Evolutionary conservation across 2,329 filamentous ascomycete genomes (phyloP).

Genomic region (Xylaria sp.): DNA sequence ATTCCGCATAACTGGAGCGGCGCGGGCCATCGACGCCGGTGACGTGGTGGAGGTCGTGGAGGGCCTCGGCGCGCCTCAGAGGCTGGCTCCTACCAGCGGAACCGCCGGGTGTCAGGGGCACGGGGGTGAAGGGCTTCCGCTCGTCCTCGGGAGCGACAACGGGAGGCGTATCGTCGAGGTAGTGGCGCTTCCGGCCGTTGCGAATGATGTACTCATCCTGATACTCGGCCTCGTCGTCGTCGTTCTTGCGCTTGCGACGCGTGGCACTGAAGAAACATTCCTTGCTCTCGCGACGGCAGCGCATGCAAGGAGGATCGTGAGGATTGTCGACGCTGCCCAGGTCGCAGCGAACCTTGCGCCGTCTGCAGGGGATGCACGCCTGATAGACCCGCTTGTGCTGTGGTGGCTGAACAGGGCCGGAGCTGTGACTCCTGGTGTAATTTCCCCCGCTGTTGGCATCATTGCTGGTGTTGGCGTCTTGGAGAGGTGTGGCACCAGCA

Average conservation of each 20-base stretch:
- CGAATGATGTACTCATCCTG: constrained; percentile 76
- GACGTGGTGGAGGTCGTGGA: constrained; percentile 50
- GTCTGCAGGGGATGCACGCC: constrained; percentile 71
- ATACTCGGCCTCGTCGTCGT: constrained; percentile 67
- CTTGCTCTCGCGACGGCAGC: constrained; percentile 94
- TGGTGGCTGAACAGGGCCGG: constrained; percentile 37
- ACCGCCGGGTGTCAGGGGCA: constrained; percentile 73
- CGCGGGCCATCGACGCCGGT: constrained; percentile 47
- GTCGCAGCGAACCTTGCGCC: constrained; percentile 71
- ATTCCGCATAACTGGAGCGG: constrained; percentile 47
- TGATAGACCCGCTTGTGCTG: constrained; percentile 73
- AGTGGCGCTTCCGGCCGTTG: constrained; percentile 77
- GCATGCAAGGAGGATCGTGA: constrained; percentile 90
- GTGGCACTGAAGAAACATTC: constrained; percentile 98
- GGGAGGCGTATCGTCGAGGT: constrained; percentile 59
- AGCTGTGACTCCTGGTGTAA: constrained; percentile 27
- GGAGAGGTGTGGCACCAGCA: not conserved
- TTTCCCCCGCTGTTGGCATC: constrained; percentile 7
- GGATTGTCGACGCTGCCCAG: constrained; percentile 88
- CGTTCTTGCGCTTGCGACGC: constrained; percentile 86
- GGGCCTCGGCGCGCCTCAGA: constrained; percentile 66
- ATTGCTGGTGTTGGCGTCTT: constrained; percentile 7
- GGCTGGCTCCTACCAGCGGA: constrained; percentile 74
- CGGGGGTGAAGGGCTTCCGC: constrained; percentile 59
- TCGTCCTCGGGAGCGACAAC: constrained; percentile 56